A percentile compares a stretch with the other conserved stretches of the same genome.
Conservation (phyloP, 371 early-diverging fungal species). For the Haplosporangium sp. region DNA sequence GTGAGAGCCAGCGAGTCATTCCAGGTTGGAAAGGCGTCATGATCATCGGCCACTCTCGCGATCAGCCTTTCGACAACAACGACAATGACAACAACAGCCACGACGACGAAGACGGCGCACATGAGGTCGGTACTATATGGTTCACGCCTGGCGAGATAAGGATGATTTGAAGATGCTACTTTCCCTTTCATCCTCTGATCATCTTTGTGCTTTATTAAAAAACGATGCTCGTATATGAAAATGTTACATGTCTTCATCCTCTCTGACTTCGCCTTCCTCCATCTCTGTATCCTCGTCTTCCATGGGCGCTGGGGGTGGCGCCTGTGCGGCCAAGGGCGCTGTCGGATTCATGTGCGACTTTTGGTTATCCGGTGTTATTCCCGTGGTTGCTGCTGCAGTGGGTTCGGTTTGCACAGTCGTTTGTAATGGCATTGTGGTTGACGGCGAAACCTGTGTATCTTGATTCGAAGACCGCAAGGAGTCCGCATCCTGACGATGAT, state of each 20-base stretch:
- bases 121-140: slow-evolving; percentile 20
- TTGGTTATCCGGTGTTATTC: too few relatives aligned
- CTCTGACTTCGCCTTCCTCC: slow-evolving; percentile 22
- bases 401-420: too few relatives aligned
- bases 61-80: background rate
- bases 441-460: too few relatives aligned
- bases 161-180: background rate
- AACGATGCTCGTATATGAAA: background rate
- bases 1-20: background rate
- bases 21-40: slow-evolving; percentile 36
- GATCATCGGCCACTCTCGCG: slow-evolving; percentile 11
- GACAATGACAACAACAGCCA: background rate
- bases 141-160: slow-evolving; percentile 28
- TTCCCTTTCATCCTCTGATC: background rate
- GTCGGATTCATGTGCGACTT: too few relatives aligned
- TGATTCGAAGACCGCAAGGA: too few relatives aligned
- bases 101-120: background rate
- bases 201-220: background rate
- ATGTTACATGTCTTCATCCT: slow-evolving; percentile 4
- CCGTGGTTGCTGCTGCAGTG: too few relatives aligned
- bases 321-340: too few relatives aligned
- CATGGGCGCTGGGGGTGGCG: background rate
- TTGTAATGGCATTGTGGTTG: too few relatives aligned
- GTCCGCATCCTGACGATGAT: too few relatives aligned
- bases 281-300: slow-evolving; percentile 18